These are phyloP conservation scores for Tylopilus plumbeoviolaceoides DNA, from an alignment of 768 basidiomycete species.

Conservation along the genomic window DNA sequence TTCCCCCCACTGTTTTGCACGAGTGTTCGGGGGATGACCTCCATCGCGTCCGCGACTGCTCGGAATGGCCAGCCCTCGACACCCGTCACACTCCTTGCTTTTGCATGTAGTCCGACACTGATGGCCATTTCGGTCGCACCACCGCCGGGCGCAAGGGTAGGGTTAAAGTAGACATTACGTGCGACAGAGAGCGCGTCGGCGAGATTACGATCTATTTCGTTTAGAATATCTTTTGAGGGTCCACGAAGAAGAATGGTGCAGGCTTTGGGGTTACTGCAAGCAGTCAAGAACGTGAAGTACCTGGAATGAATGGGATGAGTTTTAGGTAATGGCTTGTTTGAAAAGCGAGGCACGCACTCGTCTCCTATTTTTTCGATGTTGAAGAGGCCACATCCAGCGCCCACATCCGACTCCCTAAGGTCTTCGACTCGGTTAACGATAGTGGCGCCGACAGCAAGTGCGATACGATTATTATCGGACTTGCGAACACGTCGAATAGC, in stretches of 20 bases:
- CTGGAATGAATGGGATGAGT: constrained; percentile 34
- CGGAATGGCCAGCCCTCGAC: constrained; percentile 89
- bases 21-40: constrained; percentile 93
- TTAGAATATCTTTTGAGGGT: constrained; percentile 96
- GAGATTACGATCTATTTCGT: constrained; percentile 96
- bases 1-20: constrained; percentile 96
- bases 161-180: constrained; percentile 95
- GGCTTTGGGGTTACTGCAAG: constrained; percentile 87
- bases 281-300: constrained; percentile 96
- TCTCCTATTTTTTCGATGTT: constrained; percentile 96
- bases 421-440: constrained; percentile 98
- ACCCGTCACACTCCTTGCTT: constrained; percentile 76
- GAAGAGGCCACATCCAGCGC: constrained; percentile 94
- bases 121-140: constrained; percentile 99
- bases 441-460: constrained; percentile 90
- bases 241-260: constrained; percentile 98
- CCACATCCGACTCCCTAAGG: constrained; percentile 86
- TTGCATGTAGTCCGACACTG: constrained; percentile 78
- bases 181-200: constrained; percentile 98
- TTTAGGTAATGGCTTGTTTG: neutral
- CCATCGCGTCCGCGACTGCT: constrained; percentile 94
- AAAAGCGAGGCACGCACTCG: constrained; percentile 47
- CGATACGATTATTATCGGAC: constrained; percentile 98
- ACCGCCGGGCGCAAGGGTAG: constrained; percentile 88
- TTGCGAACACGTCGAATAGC: constrained; percentile 96